These are phyloP conservation scores for Cladosporium sp. DNA, from an alignment of 2,329 filamentous ascomycete genomes.

Conservation along the genomic window DNA sequence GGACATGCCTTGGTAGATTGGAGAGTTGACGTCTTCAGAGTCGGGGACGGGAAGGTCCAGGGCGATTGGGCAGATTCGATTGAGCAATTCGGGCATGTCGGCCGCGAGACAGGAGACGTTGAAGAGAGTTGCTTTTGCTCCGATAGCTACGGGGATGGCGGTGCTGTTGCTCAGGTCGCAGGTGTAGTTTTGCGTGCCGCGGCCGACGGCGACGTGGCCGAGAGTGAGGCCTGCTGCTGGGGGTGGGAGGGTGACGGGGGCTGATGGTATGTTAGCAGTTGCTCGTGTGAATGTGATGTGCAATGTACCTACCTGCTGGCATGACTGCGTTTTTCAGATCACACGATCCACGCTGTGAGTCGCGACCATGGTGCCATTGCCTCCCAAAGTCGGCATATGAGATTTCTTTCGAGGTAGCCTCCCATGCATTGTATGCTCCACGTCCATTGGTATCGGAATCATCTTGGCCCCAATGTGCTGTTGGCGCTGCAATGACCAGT, in stretches of 20 bases:
- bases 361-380: constrained; percentile 11
- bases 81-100: constrained; percentile 62
- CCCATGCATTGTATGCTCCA: constrained; percentile 2
- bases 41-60: constrained; percentile 57
- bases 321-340: constrained; percentile 20
- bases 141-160: constrained; percentile 59
- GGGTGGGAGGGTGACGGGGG: constrained; percentile 51
- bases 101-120: constrained; percentile 78
- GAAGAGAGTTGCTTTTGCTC: constrained; percentile 81
- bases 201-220: constrained; percentile 77
- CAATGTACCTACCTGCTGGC: constrained; percentile 18
- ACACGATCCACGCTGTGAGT: constrained; percentile 17
- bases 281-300: neutral
- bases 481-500: neutral
- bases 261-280: constrained; percentile 15
- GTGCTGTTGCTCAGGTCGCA: constrained; percentile 58
- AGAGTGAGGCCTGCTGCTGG: constrained; percentile 59
- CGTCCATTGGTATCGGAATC: neutral
- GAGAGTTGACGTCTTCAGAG: constrained; percentile 36
- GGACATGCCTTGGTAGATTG: constrained; percentile 60
- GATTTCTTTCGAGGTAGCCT: neutral
- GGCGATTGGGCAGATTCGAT: constrained; percentile 61
- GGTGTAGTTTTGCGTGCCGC: constrained; percentile 92
- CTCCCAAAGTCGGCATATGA: constrained; percentile 19
- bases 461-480: neutral